Evolutionary conservation across 371 early-diverging fungal species (phyloP).

Genomic region (Mortierella polycephala): DNA sequence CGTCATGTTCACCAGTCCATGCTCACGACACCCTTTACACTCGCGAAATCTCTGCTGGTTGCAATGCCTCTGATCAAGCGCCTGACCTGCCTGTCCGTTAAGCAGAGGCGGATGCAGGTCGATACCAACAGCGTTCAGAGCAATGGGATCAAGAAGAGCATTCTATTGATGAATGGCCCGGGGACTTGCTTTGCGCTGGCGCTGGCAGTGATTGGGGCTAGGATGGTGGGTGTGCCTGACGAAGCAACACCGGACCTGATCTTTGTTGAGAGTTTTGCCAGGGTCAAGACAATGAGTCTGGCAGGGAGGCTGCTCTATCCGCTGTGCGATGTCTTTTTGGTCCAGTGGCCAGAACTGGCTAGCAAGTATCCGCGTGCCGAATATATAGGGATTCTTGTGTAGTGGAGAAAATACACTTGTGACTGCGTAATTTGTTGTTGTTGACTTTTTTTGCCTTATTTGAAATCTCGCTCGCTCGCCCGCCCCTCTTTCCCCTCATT

Average conservation of each 20-base stretch:
- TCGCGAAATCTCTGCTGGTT: constrained; percentile 56
- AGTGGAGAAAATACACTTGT: constrained; percentile 11
- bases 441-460: constrained; percentile 2
- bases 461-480: not conserved
- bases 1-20: constrained; percentile 80
- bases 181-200: constrained; percentile 88
- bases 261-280: constrained; percentile 93
- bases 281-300: constrained; percentile 84
- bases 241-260: constrained; percentile 71
- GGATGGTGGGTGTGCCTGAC: constrained; percentile 63
- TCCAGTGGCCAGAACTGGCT: constrained; percentile 87
- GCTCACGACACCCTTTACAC: constrained; percentile 67
- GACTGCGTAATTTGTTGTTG: constrained; percentile 8
- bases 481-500: not conserved
- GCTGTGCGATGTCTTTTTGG: constrained; percentile 86
- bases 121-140: not conserved
- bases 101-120: not conserved
- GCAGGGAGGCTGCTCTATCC: constrained; percentile 85
- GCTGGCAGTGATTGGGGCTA: constrained; percentile 34
- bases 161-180: constrained; percentile 81
- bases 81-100: constrained; percentile 47
- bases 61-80: constrained; percentile 52
- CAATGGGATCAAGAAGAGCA: constrained; percentile 3
- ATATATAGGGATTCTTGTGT: constrained; percentile 81
- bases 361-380: constrained; percentile 70